Percentiles rank a stretch among this genome's conserved stretches.
Conservation (phyloP, 495 filamentous ascomycete genomes). For the Penicillium mononematosum region DNA sequence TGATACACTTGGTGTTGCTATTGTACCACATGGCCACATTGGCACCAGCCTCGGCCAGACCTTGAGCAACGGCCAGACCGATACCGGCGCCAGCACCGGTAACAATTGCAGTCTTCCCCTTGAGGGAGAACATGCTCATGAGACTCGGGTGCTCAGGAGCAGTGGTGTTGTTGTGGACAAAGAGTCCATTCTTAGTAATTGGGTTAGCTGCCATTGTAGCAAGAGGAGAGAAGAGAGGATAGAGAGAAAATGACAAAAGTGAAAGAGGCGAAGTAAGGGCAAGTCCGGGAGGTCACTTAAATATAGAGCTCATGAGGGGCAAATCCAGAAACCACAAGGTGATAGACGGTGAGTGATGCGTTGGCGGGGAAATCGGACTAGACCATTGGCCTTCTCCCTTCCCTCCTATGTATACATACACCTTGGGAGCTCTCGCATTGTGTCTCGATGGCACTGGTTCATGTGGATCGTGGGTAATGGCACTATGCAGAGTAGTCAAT, state of each 20-base stretch:
- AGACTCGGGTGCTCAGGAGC: constrained; percentile 62
- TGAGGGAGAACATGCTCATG: constrained; percentile 78
- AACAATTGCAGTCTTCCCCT: constrained; percentile 80
- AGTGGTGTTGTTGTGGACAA: constrained; percentile 59
- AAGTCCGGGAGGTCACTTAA: constrained; percentile 10
- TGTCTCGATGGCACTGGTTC: constrained; percentile 8
- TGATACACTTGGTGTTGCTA: constrained; percentile 66
- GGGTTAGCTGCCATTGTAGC: constrained; percentile 37
- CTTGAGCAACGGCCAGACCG: constrained; percentile 73
- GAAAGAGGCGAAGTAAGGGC: background rate
- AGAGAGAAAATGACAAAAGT: background rate
- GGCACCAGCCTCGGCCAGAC: constrained; percentile 77
- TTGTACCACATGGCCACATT: constrained; percentile 90
- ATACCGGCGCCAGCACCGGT: constrained; percentile 82
- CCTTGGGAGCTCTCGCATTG: constrained; percentile 9
- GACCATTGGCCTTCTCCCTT: background rate
- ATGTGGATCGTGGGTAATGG: constrained; percentile 12
- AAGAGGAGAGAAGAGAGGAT: background rate
- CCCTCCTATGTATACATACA: background rate
- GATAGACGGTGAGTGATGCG: constrained; percentile 17
- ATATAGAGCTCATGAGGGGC: constrained; percentile 18
- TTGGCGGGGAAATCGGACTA: constrained; percentile 11
- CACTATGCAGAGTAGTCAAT: constrained; percentile 10
- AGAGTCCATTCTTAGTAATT: constrained; percentile 47
- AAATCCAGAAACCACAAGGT: background rate